These are phyloP conservation scores for Centaurea solstitialis DNA, from an alignment of 129 eudicot genomes.

Conservation along the genomic window DNA sequence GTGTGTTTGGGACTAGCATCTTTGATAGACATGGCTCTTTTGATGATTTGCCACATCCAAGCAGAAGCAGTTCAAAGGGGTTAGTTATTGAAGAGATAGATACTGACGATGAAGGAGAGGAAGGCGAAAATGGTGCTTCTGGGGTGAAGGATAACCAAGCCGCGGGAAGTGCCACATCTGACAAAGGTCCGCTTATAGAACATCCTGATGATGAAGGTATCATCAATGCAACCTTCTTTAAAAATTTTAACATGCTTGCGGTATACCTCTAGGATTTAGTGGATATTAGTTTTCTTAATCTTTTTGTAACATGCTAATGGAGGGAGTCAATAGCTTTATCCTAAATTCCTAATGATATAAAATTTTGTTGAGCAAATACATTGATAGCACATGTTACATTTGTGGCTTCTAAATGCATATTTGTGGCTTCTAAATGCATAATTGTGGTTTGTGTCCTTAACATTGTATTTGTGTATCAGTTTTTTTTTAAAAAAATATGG, in stretches of 20 bases:
- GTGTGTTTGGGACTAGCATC: conserved; percentile 43
- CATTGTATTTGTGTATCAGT: background rate
- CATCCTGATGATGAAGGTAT: conserved; percentile 76
- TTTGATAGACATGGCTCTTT: conserved; percentile 26
- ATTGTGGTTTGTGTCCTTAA: background rate
- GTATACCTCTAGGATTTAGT: background rate
- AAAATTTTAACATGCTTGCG: background rate
- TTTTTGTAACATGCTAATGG: background rate
- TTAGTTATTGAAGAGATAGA: conserved; percentile 69
- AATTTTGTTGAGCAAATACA: background rate
- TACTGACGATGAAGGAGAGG: conserved; percentile 50
- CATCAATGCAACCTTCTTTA: conserved; percentile 18
- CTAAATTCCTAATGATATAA: background rate
- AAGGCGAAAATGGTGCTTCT: conserved; percentile 12
- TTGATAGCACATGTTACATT: background rate
- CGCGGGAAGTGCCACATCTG: conserved; percentile 3
- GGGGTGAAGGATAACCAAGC: conserved; percentile 20
- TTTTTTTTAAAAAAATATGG: too few relatives aligned
- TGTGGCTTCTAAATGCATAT: background rate
- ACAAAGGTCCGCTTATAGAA: conserved; percentile 61
- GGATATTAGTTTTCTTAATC: background rate
- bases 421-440: too few relatives aligned
- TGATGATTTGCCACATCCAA: conserved; percentile 20
- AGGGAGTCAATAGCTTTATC: background rate
- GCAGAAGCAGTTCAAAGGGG: conserved; percentile 33